These are phyloP conservation scores for Colletotrichum orchidophilum DNA, from an alignment of 2,329 filamentous ascomycete species.

Conservation along the genomic window DNA sequence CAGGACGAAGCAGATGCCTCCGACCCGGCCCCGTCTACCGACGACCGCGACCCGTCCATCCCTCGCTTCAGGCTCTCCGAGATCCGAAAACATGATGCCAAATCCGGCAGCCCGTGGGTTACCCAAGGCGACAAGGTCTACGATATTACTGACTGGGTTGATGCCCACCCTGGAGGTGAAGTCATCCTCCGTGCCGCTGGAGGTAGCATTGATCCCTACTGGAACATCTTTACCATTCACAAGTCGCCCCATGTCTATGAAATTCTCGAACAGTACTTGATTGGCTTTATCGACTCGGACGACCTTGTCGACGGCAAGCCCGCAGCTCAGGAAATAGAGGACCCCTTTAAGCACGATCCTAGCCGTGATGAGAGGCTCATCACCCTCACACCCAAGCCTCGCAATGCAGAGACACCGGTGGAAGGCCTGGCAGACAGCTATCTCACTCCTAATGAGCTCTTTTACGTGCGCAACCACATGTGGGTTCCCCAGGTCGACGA, in stretches of 20 bases:
- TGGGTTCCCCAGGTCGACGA: constrained; percentile 64
- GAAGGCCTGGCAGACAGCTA: constrained; percentile 59
- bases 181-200: constrained; percentile 74
- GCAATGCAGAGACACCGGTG: constrained; percentile 69
- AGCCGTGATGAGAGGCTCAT: constrained; percentile 60
- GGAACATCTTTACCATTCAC: constrained; percentile 77
- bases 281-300: constrained; percentile 66
- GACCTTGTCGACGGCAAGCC: constrained; percentile 69
- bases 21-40: constrained; percentile 28
- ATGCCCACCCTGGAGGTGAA: constrained; percentile 72
- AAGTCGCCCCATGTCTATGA: constrained; percentile 71
- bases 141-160: constrained; percentile 76
- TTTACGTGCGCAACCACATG: constrained; percentile 64
- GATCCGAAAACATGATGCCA: constrained; percentile 61
- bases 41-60: constrained; percentile 50
- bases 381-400: constrained; percentile 62
- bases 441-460: constrained; percentile 57
- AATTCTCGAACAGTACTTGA: constrained; percentile 71
- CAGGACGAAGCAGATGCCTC: constrained; percentile 14
- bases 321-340: constrained; percentile 63
- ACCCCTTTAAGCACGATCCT: constrained; percentile 67
- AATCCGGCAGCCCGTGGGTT: constrained; percentile 68
- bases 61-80: constrained; percentile 62
- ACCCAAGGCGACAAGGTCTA: constrained; percentile 72
- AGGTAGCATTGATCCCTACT: constrained; percentile 72